Evolutionary conservation across 108 stramenopile genomes (phyloP), one percentile per base, ranked within the genome.

Genomic region (Stephanodiscus minutulus): DNA sequence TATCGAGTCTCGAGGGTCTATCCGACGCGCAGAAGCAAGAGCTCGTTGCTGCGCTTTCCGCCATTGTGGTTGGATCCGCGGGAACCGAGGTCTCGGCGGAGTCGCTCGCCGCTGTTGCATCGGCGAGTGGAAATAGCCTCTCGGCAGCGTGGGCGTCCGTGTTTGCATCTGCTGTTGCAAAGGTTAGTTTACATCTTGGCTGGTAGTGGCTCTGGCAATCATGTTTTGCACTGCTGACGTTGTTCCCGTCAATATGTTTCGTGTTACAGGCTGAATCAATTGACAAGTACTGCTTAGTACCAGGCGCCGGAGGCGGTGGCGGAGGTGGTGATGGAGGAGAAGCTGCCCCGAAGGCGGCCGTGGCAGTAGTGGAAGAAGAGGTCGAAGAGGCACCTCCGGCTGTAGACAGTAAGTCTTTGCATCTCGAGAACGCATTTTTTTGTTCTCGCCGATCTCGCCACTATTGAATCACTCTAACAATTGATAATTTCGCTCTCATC

Each of bases 31-130:
- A 93, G 76, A 93, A 90, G 81, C 81, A 90, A 78, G 92, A 93
- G 64, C 85, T 93, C 57, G 85, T 93, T 33, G 92, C 92, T 17
- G 87, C 89, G n/a, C 85, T 93, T 47, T 83, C 88, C 10, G 72
- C 83, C 46, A 87, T 93, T 43, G 79, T 93, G 22, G 82, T 83
- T 47, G 89, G 85, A 56, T 63, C 76, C 0, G 67, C 68, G 13
- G 76, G 72, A 36, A 82, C 56, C 12, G 84, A 77, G 36, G 61
- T 88, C 33, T 76, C 85, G 17, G 86, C 89, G 25, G 89, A 93
- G 48, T 75, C 85, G 41, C 57, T 93, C 39, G 49, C 67, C 52
- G 88, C 86, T 25, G 87, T 93, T 54, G 89, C 89, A 13, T 68
- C 77, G 52, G 92, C 88, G 18, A 84, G 83, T 64, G 92, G 92